Evolutionary conservation across 1,139 yeast genomes (phyloP).

Genomic region (Kodamaea anthophila): DNA sequence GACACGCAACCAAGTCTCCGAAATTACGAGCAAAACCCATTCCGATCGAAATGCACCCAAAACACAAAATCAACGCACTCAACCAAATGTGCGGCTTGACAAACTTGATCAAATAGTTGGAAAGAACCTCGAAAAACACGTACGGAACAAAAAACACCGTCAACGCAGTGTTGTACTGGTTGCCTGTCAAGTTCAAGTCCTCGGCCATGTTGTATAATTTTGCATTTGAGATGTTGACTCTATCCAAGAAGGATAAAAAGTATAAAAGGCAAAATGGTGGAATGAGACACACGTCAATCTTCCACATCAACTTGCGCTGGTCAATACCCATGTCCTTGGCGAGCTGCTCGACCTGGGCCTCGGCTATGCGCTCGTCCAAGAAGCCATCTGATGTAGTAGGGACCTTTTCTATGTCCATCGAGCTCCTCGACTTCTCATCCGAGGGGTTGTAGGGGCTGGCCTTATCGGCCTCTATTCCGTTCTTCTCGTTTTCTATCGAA

Average conservation of each 20-base stretch:
- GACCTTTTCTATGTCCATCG: not conserved
- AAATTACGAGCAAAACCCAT: constrained; percentile 56
- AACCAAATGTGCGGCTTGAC: constrained; percentile 65
- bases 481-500: too few relatives aligned
- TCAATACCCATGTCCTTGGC: constrained; percentile 30
- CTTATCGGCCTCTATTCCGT: too few relatives aligned
- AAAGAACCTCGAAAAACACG: constrained; percentile 58
- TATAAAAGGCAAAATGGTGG: constrained; percentile 68
- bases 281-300: constrained; percentile 58
- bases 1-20: constrained; percentile 53
- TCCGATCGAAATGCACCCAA: constrained; percentile 60
- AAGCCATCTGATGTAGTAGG: constrained; percentile 1
- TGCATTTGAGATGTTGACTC: constrained; percentile 74
- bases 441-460: too few relatives aligned
- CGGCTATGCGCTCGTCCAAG: constrained; percentile 6
- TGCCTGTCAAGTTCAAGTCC: constrained; percentile 47
- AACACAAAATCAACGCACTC: constrained; percentile 46
- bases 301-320: constrained; percentile 50
- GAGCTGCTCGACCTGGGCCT: constrained; percentile 21
- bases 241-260: constrained; percentile 62
- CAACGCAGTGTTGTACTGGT: constrained; percentile 57
- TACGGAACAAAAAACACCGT: constrained; percentile 73
- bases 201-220: constrained; percentile 56
- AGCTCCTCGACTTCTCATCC: too few relatives aligned
- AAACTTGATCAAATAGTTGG: constrained; percentile 56